These are phyloP conservation scores for Mycena polygramma DNA, from an alignment of 768 basidiomycete genomes.

Conservation along the genomic window DNA sequence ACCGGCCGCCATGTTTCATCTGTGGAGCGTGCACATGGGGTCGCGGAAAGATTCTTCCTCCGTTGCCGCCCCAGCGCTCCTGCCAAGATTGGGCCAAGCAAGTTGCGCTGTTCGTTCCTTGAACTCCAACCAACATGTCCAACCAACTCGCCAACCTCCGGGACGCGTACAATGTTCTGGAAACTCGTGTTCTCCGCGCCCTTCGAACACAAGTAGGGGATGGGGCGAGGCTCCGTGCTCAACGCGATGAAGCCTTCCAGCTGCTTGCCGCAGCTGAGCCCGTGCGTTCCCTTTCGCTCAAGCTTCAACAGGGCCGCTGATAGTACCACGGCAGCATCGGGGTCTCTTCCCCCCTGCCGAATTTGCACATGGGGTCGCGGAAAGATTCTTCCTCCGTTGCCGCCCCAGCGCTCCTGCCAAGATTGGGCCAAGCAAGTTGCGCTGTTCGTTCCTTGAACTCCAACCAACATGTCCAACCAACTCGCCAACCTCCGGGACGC, in stretches of 20 bases:
- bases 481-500: conserved; percentile 9
- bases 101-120: neutral
- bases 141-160: conserved; percentile 13
- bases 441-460: neutral
- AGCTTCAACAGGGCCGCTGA: neutral
- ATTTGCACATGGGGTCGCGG: neutral
- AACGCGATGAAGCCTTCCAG: conserved; percentile 14
- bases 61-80: too few relatives aligned
- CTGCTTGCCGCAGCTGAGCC: neutral
- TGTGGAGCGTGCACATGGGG: too few relatives aligned
- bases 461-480: conserved; percentile 3
- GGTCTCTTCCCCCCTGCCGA: conserved; percentile 29
- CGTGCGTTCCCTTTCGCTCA: neutral
- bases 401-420: too few relatives aligned
- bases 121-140: neutral
- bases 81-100: too few relatives aligned
- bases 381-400: too few relatives aligned
- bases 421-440: too few relatives aligned
- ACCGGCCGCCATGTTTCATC: neutral
- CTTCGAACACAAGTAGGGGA: conserved; percentile 19
- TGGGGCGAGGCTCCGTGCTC: neutral
- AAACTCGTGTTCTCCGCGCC: conserved; percentile 5
- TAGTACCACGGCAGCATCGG: conserved; percentile 16
- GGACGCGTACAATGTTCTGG: conserved; percentile 2
- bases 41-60: too few relatives aligned